phyloP scores from a whole-genome alignment of 179 eudicot genomes.

The Dionaea muscipula region DNA sequence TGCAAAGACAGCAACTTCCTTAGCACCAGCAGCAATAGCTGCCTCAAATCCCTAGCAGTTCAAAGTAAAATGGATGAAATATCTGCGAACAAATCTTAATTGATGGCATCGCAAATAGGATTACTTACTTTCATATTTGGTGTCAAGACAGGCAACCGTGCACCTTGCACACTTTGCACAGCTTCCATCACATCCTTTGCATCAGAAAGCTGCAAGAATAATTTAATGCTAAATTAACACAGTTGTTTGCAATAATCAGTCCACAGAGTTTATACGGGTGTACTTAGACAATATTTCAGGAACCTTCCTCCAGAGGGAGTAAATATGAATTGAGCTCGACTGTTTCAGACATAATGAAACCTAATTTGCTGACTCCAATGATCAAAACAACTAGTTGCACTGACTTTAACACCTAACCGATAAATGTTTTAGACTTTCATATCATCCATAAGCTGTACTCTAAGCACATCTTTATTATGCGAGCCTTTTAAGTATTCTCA shows the following conservation, averaged over 20 bases:
- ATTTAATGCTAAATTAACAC: neutral
- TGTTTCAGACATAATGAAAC: too few species aligned
- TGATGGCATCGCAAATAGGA: neutral
- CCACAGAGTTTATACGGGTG: too few species aligned
- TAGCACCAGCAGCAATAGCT: slow-evolving; percentile 88
- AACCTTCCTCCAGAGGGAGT: too few species aligned
- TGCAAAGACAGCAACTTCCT: slow-evolving; percentile 94
- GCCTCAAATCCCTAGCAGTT: slow-evolving; percentile 84
- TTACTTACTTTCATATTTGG: slow-evolving; percentile 62
- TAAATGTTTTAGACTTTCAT: too few species aligned
- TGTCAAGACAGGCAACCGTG: slow-evolving; percentile 64
- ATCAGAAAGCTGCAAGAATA: slow-evolving; percentile 64
- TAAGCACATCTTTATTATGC: too few species aligned
- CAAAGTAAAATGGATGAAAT: neutral
- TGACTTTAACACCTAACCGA: too few species aligned
- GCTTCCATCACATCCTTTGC: slow-evolving; percentile 79
- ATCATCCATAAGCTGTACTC: too few species aligned
- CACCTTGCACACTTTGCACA: slow-evolving; percentile 41
- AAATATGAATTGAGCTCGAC: too few species aligned
- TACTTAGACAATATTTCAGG: too few species aligned
- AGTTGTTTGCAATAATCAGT: neutral
- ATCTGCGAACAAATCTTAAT: slow-evolving; percentile 1
- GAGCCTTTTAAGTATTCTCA: too few species aligned
- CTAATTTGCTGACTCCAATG: too few species aligned
- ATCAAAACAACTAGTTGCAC: too few species aligned